These are phyloP conservation scores for Domatiomyces globalis DNA, from an alignment of 2,329 filamentous ascomycete species.

Conservation along the genomic window DNA sequence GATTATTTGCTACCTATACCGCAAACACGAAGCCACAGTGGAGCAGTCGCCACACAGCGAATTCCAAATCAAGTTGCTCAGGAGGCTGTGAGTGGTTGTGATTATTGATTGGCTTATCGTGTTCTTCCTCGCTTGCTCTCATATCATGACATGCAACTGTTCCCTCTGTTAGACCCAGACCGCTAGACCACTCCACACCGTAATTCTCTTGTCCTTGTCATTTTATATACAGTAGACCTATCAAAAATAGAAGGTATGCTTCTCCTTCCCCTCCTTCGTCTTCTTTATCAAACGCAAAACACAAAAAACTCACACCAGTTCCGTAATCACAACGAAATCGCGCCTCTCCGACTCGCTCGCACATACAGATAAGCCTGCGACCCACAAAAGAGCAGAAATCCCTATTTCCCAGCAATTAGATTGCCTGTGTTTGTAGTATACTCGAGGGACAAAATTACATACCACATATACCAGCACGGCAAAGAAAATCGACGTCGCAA, in stretches of 20 bases:
- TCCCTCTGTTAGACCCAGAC: too few relatives aligned
- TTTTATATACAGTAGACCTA: not conserved
- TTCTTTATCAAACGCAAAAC: not conserved
- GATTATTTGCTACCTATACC: not conserved
- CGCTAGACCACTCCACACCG: not conserved
- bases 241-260: not conserved
- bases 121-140: too few relatives aligned
- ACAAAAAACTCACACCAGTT: not conserved
- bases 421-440: too few relatives aligned
- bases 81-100: too few relatives aligned
- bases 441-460: slow-evolving; percentile 30
- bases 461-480: slow-evolving; percentile 82
- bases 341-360: slow-evolving; percentile 67
- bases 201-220: not conserved
- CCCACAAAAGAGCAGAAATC: slow-evolving; percentile 81
- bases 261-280: slow-evolving; percentile 26
- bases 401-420: slow-evolving; percentile 34
- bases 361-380: slow-evolving; percentile 77
- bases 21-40: not conserved
- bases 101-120: too few relatives aligned
- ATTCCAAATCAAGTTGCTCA: not conserved
- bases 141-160: too few relatives aligned
- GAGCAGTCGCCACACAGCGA: not conserved
- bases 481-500: slow-evolving; percentile 73
- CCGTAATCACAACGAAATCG: slow-evolving; percentile 50